phyloP scores from a whole-genome alignment of 2,329 filamentous ascomycete species.

The Ceratocystis harringtonii region DNA sequence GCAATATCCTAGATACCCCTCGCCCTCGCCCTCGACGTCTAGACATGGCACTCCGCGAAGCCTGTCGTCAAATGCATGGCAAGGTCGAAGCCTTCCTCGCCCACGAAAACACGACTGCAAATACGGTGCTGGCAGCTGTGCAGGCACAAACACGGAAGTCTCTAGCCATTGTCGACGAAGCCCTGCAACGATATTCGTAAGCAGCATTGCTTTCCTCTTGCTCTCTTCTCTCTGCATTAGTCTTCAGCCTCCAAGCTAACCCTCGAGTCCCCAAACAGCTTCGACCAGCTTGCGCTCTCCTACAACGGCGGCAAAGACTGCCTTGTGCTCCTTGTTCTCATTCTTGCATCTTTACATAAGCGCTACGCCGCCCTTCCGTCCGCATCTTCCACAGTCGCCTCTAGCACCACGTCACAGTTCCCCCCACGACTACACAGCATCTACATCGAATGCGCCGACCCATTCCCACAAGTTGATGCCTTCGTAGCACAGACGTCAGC shows the following conservation, averaged over 20 bases:
- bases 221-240: neutral
- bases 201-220: constrained; percentile 21
- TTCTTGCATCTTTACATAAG: constrained; percentile 49
- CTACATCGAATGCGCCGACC: constrained; percentile 74
- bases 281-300: constrained; percentile 31
- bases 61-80: constrained; percentile 39
- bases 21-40: neutral
- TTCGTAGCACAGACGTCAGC: constrained; percentile 93
- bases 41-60: constrained; percentile 23
- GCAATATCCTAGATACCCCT: neutral
- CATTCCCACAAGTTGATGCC: constrained; percentile 71
- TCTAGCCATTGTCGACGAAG: constrained; percentile 58
- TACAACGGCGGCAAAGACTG: constrained; percentile 86
- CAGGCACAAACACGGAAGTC: constrained; percentile 63
- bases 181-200: constrained; percentile 61
- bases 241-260: neutral
- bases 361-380: constrained; percentile 23
- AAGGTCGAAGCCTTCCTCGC: constrained; percentile 52
- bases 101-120: constrained; percentile 38
- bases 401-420: constrained; percentile 19
- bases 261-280: constrained; percentile 8
- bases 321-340: constrained; percentile 75
- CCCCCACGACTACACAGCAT: constrained; percentile 53
- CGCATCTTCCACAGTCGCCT: constrained; percentile 17
- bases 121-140: constrained; percentile 37